phyloP scores from a whole-genome alignment of 2,329 filamentous ascomycete genomes.

The Fusarium fujikuroi region DNA sequence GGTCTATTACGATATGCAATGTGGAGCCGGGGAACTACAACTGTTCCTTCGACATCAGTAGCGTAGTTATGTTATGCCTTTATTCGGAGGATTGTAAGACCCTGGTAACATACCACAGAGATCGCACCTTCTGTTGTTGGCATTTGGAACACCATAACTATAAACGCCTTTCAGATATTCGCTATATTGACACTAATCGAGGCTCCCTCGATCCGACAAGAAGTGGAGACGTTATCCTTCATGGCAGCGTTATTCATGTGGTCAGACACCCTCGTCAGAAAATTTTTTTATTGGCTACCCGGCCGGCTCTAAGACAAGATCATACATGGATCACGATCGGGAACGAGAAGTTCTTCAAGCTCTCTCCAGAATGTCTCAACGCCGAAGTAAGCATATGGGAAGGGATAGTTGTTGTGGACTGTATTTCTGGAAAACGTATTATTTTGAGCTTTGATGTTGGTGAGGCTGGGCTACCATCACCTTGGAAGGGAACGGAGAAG shows the following conservation, averaged over 20 bases:
- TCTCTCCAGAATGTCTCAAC: neutral
- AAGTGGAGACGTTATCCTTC: rapidly evolving
- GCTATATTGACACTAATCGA: rapidly evolving
- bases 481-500: neutral
- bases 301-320: no score
- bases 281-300: no score
- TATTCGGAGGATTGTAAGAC: neutral
- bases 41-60: rapidly evolving
- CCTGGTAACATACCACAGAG: rapidly evolving
- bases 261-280: no score
- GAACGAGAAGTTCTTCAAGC: neutral
- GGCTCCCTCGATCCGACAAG: rapidly evolving
- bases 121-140: rapidly evolving
- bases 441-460: neutral
- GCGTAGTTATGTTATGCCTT: neutral
- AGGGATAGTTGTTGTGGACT: rapidly evolving
- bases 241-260: neutral
- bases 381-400: neutral
- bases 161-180: rapidly evolving
- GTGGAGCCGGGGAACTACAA: rapidly evolving
- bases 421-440: neutral
- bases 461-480: neutral
- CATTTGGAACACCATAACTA: neutral
- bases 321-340: neutral
- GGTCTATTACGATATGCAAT: rapidly evolving